Percentiles rank a stretch among this genome's conserved stretches.
phyloP scores from a whole-genome alignment of 352 stramenopile genomes.

The Labyrinthula sp. region DNA sequence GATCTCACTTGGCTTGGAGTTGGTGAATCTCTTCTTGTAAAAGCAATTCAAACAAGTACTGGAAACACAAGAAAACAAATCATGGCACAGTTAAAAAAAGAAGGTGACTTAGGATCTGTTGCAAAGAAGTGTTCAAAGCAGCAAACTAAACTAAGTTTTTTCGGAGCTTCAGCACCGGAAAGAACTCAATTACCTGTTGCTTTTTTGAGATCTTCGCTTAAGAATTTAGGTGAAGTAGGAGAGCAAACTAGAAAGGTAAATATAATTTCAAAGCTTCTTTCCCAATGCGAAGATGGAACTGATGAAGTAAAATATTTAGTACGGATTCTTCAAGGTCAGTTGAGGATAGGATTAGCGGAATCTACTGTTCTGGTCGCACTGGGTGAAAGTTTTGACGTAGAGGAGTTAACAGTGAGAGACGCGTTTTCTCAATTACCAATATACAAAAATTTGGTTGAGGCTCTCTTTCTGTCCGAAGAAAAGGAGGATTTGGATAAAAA shows the following conservation, averaged over 20 bases:
- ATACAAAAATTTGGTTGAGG: neutral
- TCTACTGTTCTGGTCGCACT: constrained; percentile 87
- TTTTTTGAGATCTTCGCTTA: constrained; percentile 57
- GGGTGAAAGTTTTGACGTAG: constrained; percentile 30
- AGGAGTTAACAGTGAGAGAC: constrained; percentile 3
- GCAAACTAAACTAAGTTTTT: constrained; percentile 68
- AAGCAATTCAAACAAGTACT: constrained; percentile 53
- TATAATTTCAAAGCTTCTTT: constrained; percentile 85
- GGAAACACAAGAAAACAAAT: constrained; percentile 68
- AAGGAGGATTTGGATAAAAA: constrained; percentile 42
- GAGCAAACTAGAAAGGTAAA: constrained; percentile 87
- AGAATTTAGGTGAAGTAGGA: constrained; percentile 55
- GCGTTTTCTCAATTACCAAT: neutral
- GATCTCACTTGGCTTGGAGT: constrained; percentile 87
- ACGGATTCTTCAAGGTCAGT: constrained; percentile 85
- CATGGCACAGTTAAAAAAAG: constrained; percentile 78
- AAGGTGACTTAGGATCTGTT: constrained; percentile 89
- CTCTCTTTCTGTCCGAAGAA: constrained; percentile 4
- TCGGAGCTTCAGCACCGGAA: too few relatives aligned
- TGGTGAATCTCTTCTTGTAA: constrained; percentile 88
- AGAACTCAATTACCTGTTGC: constrained; percentile 64
- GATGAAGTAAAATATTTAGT: constrained; percentile 93
- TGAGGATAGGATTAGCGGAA: constrained; percentile 86
- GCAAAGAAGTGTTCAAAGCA: constrained; percentile 72
- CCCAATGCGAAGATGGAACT: constrained; percentile 42